Evolutionary conservation across 106 monocot species (phyloP), one percentile per base, ranked within the genome.

Genomic region (Phalaenopsis equestris): DNA sequence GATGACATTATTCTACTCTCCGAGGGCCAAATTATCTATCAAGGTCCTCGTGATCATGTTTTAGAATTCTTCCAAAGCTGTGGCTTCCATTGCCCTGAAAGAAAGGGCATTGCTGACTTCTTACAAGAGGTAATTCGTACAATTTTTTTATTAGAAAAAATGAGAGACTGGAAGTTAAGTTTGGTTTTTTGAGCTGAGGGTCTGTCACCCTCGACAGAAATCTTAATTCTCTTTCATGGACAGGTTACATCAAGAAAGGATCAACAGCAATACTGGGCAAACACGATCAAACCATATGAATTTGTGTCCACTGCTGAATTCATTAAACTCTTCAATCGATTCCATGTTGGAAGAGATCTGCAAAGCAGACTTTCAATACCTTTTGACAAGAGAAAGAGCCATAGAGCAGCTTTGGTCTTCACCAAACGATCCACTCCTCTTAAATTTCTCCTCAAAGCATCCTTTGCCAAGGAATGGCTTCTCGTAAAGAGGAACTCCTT

Each of bases 1-100:
- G 94, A 94, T 74, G 91, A 94, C 55, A 75, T 94, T 39, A 84
- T 94, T 4, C 80, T 94, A 2, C 79, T 94, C 5, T 86, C 87
- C 3, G 94, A 94, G 77, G 91, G 94, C 2, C 87, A 89, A 77
- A 89, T 94, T 24, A 89, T 94, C 11, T 94, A 94, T 78, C 94
- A 94, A 49, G 94, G 94, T 6, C 91, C 94, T 19, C 83, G 91
- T 3, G 86, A 79, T 3, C 17, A 83, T 58, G 87, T 88, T 23
- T 79, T 94, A 1, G 86, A 86, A 5, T 94, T 91, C 79, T 94
- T 94, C 23, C 78, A 89, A 67, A 80, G 73, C 61, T 89, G 89
- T 81, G 94, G 94, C 38, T 94, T 94, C 79, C 80, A 52, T 8
- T 91, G 89, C 75, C 94, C 94, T 8, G 82, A 86, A 75, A 86